Evolutionary conservation across 768 basidiomycete genomes (phyloP).

Genomic region (Pisolithus tinctorius): DNA sequence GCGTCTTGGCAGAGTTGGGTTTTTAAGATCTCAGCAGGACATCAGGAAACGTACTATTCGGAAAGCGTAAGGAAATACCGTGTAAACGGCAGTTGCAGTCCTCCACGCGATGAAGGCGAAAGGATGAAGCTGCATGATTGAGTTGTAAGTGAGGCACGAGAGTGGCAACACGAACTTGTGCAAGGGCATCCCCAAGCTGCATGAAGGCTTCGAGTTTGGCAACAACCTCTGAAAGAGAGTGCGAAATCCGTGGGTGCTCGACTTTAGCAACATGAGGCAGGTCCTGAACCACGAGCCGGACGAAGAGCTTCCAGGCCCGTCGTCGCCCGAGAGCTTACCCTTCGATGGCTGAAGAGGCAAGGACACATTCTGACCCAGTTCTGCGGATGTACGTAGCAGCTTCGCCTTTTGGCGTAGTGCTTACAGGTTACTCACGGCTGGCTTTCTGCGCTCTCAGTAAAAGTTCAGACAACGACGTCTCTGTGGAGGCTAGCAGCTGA

Average conservation of each 20-base stretch:
- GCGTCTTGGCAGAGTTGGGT: constrained; percentile 22
- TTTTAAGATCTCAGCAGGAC: constrained; percentile 17
- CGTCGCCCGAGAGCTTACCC: neutral
- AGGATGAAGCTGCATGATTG: constrained; percentile 17
- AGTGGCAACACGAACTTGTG: constrained; percentile 10
- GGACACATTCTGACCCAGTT: constrained; percentile 6
- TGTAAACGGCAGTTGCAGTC: constrained; percentile 20
- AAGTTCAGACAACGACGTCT: constrained; percentile 13
- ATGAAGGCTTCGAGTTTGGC: constrained; percentile 21
- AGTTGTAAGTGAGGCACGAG: neutral
- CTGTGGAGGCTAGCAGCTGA: constrained; percentile 11
- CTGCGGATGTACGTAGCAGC: constrained; percentile 3
- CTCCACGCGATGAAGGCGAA: constrained; percentile 24
- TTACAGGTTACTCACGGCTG: constrained; percentile 1
- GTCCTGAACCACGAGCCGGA: constrained; percentile 13
- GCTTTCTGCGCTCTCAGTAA: constrained; percentile 5
- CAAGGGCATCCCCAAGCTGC: constrained; percentile 12
- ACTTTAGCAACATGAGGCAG: neutral
- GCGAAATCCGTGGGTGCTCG: constrained; percentile 2
- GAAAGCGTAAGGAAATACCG: constrained; percentile 5
- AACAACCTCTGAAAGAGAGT: constrained; percentile 17
- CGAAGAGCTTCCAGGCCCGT: constrained; percentile 14
- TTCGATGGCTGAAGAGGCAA: constrained; percentile 11
- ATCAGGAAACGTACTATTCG: constrained; percentile 5
- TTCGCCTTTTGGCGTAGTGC: neutral